A percentile compares a stretch with the other conserved stretches of the same genome.
Conservation (phyloP, 1,284 basidiomycete genomes). For the Tilletia walkeri region DNA sequence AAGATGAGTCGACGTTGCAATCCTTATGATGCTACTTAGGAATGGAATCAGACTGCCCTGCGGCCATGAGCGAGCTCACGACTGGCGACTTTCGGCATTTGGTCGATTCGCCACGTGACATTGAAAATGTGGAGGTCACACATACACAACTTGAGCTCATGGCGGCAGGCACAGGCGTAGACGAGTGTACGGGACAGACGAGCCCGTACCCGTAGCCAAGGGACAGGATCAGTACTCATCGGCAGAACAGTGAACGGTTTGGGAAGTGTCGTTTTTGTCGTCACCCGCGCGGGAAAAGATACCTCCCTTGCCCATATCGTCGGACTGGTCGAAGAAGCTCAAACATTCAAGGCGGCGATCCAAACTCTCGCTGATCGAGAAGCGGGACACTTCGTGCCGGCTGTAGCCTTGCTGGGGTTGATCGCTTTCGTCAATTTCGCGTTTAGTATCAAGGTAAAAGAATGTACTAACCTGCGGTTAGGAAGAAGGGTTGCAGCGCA, state of each 20-base stretch:
- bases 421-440: slow-evolving; percentile 79
- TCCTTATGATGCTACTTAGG: too few species aligned
- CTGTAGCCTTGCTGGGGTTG: slow-evolving; percentile 77
- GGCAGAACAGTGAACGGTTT: slow-evolving; percentile 96
- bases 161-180: too few species aligned
- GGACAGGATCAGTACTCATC: slow-evolving; percentile 77
- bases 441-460: slow-evolving; percentile 34
- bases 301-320: slow-evolving; percentile 96
- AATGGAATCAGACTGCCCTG: too few species aligned
- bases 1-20: too few species aligned
- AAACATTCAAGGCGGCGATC: slow-evolving; percentile 95
- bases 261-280: slow-evolving; percentile 91
- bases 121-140: too few species aligned
- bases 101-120: too few species aligned
- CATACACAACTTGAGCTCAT: too few species aligned
- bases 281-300: slow-evolving; percentile 91
- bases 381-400: slow-evolving; percentile 91
- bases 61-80: too few species aligned
- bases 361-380: slow-evolving; percentile 93
- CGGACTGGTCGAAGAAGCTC: slow-evolving; percentile 92
- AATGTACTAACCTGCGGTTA: too few species aligned
- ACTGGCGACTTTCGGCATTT: too few species aligned
- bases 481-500: too few species aligned
- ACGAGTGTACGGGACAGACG: slow-evolving; percentile 96
- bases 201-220: slow-evolving; percentile 87